A percentile compares a stretch with the other conserved stretches of the same genome.
phyloP scores from a whole-genome alignment of 2,329 filamentous ascomycete species.

The Rhynchosporium graminicola region DNA sequence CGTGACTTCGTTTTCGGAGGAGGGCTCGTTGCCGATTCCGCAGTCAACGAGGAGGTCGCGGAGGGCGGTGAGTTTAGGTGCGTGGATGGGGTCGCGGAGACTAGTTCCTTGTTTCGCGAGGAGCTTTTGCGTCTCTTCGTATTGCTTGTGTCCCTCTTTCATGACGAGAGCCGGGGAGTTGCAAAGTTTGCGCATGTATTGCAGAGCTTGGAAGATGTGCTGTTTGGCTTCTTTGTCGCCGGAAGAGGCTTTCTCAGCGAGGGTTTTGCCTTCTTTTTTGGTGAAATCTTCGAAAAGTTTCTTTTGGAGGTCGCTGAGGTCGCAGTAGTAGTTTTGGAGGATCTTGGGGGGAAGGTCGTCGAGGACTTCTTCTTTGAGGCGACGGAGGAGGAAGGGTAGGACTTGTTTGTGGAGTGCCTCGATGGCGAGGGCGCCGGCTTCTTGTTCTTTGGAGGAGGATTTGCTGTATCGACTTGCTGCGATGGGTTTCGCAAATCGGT shows the following conservation, averaged over 20 bases:
- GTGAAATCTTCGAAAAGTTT: constrained; percentile 96
- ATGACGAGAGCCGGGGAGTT: constrained; percentile 96
- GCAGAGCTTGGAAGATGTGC: constrained; percentile 97
- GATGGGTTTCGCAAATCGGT: constrained; percentile 87
- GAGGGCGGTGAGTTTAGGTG: constrained; percentile 88
- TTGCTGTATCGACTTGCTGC: constrained; percentile 93
- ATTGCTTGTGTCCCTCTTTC: constrained; percentile 89
- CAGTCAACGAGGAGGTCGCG: constrained; percentile 96
- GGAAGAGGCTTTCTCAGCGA: constrained; percentile 79
- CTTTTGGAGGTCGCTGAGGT: constrained; percentile 90
- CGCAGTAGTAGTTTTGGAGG: constrained; percentile 98
- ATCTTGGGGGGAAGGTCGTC: constrained; percentile 98
- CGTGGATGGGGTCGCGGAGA: constrained; percentile 82
- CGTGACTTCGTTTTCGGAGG: constrained; percentile 53
- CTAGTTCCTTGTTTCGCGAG: constrained; percentile 77
- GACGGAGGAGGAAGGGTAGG: constrained; percentile 89
- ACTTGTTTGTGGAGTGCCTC: constrained; percentile 99
- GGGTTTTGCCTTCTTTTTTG: constrained; percentile 86
- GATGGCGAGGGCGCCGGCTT: constrained; percentile 92
- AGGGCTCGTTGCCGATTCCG: constrained; percentile 77
- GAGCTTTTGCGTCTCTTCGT: constrained; percentile 81
- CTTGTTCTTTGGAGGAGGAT: constrained; percentile 96
- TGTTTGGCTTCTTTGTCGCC: constrained; percentile 93
- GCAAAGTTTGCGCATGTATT: constrained; percentile 99
- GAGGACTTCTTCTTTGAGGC: constrained; percentile 95